These are phyloP conservation scores for Fulvia fulva DNA, from an alignment of 2,329 filamentous ascomycete species.

Conservation along the genomic window DNA sequence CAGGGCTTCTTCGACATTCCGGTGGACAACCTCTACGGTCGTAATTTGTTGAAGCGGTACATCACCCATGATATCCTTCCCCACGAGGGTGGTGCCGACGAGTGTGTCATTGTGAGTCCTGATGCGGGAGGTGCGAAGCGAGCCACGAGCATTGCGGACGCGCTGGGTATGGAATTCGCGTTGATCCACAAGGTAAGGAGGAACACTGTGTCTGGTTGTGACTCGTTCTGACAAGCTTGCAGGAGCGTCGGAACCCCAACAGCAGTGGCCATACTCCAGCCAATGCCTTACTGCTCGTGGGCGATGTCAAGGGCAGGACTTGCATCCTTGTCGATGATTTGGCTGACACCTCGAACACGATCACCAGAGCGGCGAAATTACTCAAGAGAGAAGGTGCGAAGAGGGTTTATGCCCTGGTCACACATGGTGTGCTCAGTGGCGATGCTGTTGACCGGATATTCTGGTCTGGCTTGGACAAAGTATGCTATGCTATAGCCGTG, in stretches of 20 bases:
- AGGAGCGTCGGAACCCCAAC: conserved; percentile 81
- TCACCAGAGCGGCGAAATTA: conserved; percentile 93
- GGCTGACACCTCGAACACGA: conserved; percentile 93
- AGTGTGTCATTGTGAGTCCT: conserved; percentile 79
- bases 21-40: conserved; percentile 93
- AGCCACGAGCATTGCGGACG: conserved; percentile 90
- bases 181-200: conserved; percentile 87
- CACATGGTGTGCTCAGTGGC: conserved; percentile 90
- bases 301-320: conserved; percentile 73
- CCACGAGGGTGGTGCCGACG: conserved; percentile 57
- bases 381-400: conserved; percentile 89
- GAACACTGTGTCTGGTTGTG: background rate
- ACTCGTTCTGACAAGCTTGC: background rate
- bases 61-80: conserved; percentile 78
- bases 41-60: conserved; percentile 65
- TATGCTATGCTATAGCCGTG: background rate
- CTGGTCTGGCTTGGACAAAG: conserved; percentile 82
- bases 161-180: conserved; percentile 89
- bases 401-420: conserved; percentile 85
- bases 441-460: conserved; percentile 94
- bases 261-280: conserved; percentile 12
- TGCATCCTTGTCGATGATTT: conserved; percentile 93
- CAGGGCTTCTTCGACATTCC: conserved; percentile 99
- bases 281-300: conserved; percentile 89
- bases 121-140: conserved; percentile 96